A percentile compares a stretch with the other conserved stretches of the same genome.
Evolutionary conservation across 2,329 filamentous ascomycete species (phyloP).

Genomic region (Botryotinia convoluta): DNA sequence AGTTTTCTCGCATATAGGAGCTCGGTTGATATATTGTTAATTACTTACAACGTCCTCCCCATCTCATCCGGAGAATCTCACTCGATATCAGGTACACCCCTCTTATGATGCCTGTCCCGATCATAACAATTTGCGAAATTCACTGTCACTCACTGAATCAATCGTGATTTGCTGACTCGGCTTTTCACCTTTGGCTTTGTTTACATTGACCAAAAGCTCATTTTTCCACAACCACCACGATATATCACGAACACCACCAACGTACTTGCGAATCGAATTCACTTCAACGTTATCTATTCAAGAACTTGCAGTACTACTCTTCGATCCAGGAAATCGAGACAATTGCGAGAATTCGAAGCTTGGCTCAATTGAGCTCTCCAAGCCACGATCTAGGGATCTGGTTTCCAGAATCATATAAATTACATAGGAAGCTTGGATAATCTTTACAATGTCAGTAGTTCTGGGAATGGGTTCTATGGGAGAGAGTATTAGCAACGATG

Average conservation of each 20-base stretch:
- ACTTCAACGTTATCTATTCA: background rate
- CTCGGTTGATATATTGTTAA: constrained; percentile 3
- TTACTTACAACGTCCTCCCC: constrained; percentile 9
- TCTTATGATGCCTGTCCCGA: constrained; percentile 14
- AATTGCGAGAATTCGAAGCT: background rate
- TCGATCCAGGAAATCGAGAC: background rate
- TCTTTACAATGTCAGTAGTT: constrained; percentile 1
- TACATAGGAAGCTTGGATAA: background rate
- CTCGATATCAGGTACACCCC: background rate
- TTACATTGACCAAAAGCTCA: background rate
- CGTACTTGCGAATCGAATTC: background rate
- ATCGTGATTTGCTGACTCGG: background rate
- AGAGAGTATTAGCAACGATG: background rate
- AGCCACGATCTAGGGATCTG: background rate
- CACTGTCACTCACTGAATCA: constrained; percentile 1
- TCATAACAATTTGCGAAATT: constrained; percentile 9
- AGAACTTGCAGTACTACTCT: background rate
- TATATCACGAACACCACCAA: background rate
- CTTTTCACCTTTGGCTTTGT: constrained; percentile 5
- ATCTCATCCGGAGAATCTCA: constrained; percentile 9
- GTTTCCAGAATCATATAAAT: background rate
- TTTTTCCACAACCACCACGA: background rate
- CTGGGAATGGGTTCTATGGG: background rate
- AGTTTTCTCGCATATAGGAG: background rate
- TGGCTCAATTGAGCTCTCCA: constrained; percentile 3